Conservation (phyloP, 129 eudicot genomes). For the Oenanthe sinensis region DNA sequence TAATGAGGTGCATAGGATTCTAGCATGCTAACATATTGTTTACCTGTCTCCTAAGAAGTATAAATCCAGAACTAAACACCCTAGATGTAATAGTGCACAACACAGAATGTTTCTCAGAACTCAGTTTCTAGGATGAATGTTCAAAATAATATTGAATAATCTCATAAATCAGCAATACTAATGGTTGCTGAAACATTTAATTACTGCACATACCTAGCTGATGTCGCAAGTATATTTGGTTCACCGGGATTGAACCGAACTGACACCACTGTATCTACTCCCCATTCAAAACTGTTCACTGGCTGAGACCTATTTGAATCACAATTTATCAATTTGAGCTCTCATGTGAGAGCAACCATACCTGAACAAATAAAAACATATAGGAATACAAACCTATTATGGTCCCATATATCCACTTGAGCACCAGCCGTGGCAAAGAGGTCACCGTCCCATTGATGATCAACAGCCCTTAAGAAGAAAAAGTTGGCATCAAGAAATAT, state of each 20-base stretch:
- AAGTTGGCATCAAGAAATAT: background rate
- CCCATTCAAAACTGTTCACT: slow-evolving; percentile 77
- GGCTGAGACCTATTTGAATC: slow-evolving; percentile 68
- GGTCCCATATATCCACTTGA: slow-evolving; percentile 96
- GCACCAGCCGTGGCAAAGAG: slow-evolving; percentile 95
- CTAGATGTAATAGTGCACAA: background rate
- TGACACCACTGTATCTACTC: slow-evolving; percentile 64
- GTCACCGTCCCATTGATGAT: slow-evolving; percentile 85
- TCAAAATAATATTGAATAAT: background rate
- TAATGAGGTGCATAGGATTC: background rate
- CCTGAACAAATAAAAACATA: slow-evolving; percentile 4
- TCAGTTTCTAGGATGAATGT: background rate
- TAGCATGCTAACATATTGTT: background rate
- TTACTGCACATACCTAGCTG: slow-evolving; percentile 48
- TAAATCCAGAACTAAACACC: background rate
- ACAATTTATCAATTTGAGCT: background rate
- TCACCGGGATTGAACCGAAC: slow-evolving; percentile 95
- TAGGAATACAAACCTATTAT: slow-evolving; percentile 48
- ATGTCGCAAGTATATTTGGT: slow-evolving; percentile 79
- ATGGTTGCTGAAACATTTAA: background rate
- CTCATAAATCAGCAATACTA: background rate
- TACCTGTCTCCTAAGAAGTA: background rate
- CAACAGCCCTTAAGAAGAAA: slow-evolving; percentile 53
- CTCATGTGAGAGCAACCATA: background rate
- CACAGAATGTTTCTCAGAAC: background rate